Conservation (phyloP, 73 alveolate species). For the Loxodes magnus region DNA sequence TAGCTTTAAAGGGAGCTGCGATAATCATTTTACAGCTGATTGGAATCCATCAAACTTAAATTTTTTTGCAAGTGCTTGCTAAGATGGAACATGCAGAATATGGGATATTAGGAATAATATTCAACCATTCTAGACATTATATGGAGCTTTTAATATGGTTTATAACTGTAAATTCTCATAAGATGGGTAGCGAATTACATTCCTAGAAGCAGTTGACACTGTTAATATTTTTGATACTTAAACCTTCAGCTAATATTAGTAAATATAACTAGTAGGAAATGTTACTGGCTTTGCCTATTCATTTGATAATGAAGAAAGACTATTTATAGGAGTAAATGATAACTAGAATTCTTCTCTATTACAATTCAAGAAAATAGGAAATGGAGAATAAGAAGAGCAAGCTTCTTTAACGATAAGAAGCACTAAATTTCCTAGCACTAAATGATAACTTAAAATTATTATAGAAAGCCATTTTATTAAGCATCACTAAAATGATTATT, state of each 20-base stretch:
- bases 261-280: conserved; percentile 4
- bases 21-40: not conserved
- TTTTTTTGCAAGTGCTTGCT: not conserved
- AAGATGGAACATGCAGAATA: conserved; percentile 4
- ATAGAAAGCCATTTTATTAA: too few relatives aligned
- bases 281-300: not conserved
- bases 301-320: not conserved
- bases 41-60: conserved; percentile 1
- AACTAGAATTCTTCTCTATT: too few relatives aligned
- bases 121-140: not conserved
- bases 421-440: too few relatives aligned
- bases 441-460: too few relatives aligned
- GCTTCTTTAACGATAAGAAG: too few relatives aligned
- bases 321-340: too few relatives aligned
- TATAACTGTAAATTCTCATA: not conserved
- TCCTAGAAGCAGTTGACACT: conserved; percentile 11
- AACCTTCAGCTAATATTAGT: not conserved
- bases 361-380: too few relatives aligned
- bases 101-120: conserved; percentile 5
- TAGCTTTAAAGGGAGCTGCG: conserved; percentile 3
- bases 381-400: too few relatives aligned
- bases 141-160: not conserved
- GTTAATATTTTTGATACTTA: not conserved
- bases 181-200: conserved; percentile 5
- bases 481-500: too few relatives aligned